A percentile compares a stretch with the other conserved stretches of the same genome.
Conservation (phyloP, 345 rosid genomes). For the Lepidium africanum region DNA sequence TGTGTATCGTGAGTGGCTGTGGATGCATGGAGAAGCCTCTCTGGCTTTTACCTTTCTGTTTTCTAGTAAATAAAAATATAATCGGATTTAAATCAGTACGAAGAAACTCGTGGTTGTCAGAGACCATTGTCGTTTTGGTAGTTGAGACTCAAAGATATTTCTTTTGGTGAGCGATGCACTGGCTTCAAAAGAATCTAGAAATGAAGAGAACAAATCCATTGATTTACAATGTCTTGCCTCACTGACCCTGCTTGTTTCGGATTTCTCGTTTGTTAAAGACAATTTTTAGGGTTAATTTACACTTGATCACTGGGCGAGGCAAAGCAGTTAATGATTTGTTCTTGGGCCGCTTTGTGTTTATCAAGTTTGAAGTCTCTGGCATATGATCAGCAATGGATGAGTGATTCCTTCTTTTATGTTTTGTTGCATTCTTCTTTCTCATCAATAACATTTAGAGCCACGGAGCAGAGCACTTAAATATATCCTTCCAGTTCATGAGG, state of each 20-base stretch:
- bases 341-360: neutral
- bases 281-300: neutral
- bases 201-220: neutral
- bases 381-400: neutral
- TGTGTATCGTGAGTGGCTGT: conserved; percentile 21
- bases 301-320: neutral
- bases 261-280: neutral
- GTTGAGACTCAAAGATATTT: neutral
- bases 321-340: neutral
- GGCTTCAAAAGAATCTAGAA: neutral
- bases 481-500: neutral
- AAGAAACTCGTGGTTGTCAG: conserved; percentile 1
- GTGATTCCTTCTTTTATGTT: neutral
- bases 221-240: neutral
- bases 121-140: conserved; percentile 8
- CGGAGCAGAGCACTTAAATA: neutral
- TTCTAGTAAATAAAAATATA: neutral
- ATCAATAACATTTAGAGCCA: neutral
- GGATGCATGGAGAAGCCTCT: conserved; percentile 5
- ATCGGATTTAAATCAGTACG: neutral
- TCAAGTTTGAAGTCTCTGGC: neutral
- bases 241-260: neutral
- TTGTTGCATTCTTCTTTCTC: neutral
- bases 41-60: neutral
- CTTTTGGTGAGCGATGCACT: neutral